Evolutionary conservation across 257 asterid species (phyloP).

Genomic region (Jaltomata sinuosa): DNA sequence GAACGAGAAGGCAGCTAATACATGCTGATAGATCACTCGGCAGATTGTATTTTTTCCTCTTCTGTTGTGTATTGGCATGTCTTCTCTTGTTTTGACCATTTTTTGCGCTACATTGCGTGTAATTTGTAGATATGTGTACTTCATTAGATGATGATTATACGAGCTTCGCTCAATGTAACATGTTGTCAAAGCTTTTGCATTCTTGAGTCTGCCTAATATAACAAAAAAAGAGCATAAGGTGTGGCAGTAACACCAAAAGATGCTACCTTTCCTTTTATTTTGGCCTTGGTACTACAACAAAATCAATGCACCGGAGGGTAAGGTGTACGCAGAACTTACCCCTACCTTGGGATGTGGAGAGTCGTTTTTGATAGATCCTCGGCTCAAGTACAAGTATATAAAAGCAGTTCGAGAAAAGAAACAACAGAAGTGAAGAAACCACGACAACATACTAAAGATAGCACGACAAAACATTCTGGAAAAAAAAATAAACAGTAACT

Average conservation of each 20-base stretch:
- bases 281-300: background rate
- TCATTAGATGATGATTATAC: background rate
- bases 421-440: background rate
- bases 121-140: background rate
- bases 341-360: too few species aligned
- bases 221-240: background rate
- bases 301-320: too few species aligned
- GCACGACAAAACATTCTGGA: too few species aligned
- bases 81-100: conserved; percentile 39
- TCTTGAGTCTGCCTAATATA: background rate
- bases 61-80: conserved; percentile 47
- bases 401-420: too few species aligned
- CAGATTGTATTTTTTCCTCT: conserved; percentile 47
- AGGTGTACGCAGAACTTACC: too few species aligned
- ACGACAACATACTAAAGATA: background rate
- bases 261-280: background rate
- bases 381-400: background rate
- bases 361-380: too few species aligned
- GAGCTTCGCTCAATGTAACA: background rate
- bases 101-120: background rate
- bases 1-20: conserved; percentile 38
- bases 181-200: background rate
- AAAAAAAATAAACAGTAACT: background rate
- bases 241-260: background rate
- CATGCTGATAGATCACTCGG: conserved; percentile 49